phyloP scores from a whole-genome alignment of 805 yeast genomes.

The Barnettozyma pratensis region DNA sequence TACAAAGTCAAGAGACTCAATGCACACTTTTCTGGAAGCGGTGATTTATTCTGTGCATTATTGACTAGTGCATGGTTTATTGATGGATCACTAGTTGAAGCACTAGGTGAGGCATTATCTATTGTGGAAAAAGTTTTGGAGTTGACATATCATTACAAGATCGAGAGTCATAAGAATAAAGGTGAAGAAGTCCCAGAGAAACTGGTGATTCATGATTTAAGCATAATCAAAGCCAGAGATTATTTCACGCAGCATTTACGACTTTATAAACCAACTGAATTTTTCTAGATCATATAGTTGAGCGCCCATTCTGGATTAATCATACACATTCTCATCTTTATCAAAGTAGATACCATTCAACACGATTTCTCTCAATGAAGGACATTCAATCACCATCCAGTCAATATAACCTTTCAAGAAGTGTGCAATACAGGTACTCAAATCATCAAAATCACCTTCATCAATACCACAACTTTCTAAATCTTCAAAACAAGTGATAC shows the following conservation, averaged over 20 bases:
- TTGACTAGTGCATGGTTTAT: constrained; percentile 44
- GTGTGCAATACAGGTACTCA: constrained; percentile 40
- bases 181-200: constrained; percentile 17
- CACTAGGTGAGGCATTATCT: constrained; percentile 36
- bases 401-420: constrained; percentile 40
- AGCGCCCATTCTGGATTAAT: constrained; percentile 4
- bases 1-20: constrained; percentile 43
- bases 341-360: constrained; percentile 40
- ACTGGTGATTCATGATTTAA: constrained; percentile 36
- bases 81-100: constrained; percentile 21
- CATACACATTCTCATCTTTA: constrained; percentile 24
- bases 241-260: constrained; percentile 19
- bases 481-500: constrained; percentile 35
- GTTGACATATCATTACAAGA: constrained; percentile 30
- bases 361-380: constrained; percentile 28
- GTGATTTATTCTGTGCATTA: constrained; percentile 66
- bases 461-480: constrained; percentile 37
- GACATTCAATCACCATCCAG: constrained; percentile 29
- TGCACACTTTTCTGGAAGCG: constrained; percentile 69
- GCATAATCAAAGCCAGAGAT: constrained; percentile 38
- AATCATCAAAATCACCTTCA: constrained; percentile 36
- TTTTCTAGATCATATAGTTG: not conserved
- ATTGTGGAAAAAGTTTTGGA: constrained; percentile 38
- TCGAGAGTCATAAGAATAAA: constrained; percentile 7
- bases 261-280: not conserved